Evolutionary conservation across 139 green algal species (phyloP).

Genomic region (Micractinium sp.): DNA sequence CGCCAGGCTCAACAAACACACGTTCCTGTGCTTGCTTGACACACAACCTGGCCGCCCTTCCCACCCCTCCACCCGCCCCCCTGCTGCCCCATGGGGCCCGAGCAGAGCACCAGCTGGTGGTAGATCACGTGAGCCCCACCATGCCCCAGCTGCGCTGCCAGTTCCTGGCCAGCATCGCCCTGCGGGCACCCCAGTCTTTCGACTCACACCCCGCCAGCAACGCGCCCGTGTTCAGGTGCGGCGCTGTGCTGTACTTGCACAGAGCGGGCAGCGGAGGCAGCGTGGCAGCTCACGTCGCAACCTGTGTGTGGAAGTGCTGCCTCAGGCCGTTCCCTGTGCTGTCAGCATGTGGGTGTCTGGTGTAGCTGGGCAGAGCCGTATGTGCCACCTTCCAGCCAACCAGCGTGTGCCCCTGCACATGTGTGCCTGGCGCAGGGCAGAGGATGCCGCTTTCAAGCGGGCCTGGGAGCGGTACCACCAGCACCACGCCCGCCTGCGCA

Average conservation of each 20-base stretch:
- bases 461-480: background rate
- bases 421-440: background rate
- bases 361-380: no score
- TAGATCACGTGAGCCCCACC: background rate
- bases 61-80: no score
- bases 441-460: background rate
- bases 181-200: background rate
- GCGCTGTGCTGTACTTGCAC: no score
- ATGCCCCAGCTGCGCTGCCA: background rate
- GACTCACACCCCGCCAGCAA: background rate
- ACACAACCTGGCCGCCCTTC: no score
- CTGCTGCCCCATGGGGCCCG: background rate
- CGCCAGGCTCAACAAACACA: no score
- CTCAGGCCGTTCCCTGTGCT: background rate
- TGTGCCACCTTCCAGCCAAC: background rate
- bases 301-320: background rate
- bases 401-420: background rate
- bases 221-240: background rate
- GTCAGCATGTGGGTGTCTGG: no score
- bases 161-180: background rate
- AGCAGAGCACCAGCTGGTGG: background rate
- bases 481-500: background rate
- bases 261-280: no score
- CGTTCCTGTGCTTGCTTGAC: no score
- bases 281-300: background rate